Base-by-base conservation (phyloP, 2,329 filamentous ascomycete species). In the Aureobasidium mangrovei region DNA sequence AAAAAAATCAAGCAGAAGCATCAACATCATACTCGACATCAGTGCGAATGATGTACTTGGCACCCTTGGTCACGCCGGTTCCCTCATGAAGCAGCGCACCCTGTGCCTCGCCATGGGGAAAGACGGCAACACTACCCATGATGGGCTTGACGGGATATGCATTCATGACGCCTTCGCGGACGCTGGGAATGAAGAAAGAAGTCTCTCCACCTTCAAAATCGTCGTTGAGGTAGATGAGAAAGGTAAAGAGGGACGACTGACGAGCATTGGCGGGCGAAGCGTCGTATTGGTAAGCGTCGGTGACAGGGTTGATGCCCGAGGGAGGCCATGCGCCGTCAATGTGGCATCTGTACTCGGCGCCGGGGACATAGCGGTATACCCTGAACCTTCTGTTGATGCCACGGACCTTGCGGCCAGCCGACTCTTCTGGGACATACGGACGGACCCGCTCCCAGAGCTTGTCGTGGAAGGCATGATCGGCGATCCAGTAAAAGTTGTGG, bases 301-400 rank as follows among this genome's bases (percentile, higher is more conserved):
- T 69, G 49, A 76, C 72, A 0, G 78, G 68, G 1, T 76, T 67
- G 42, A 86, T 81, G 2, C 81, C 82, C 0, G 83, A 86, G 0
- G 84, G 84, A 9, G 84, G 84, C 84, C 84, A 88, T 0, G 84
- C 84, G 6, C 84, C 84, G 60, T 88, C 77, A 56, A 88, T 86
- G 59, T 87, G 84, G 56, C 79, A 81, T 6, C 84, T 73, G 62
- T 88, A 88, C 64, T 87, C 84, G 0, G 84, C 84, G 0, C 84
- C 84, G 1, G 84, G 83, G 0, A 87, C 83, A 56, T 88, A 88
- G 61, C 84, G 75, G 59, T 88, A 88, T 0, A 87, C 83, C 18
- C 84, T 76, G 69, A 87, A 88, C 4, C 84, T 77, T 1, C 84
- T 74, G 61, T 88, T 88, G 54, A 88, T 71, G 0, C 84, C 83